These are phyloP conservation scores for Fraxinus xanthoxyloides DNA, from an alignment of 305 asterid genomes.

Conservation along the genomic window DNA sequence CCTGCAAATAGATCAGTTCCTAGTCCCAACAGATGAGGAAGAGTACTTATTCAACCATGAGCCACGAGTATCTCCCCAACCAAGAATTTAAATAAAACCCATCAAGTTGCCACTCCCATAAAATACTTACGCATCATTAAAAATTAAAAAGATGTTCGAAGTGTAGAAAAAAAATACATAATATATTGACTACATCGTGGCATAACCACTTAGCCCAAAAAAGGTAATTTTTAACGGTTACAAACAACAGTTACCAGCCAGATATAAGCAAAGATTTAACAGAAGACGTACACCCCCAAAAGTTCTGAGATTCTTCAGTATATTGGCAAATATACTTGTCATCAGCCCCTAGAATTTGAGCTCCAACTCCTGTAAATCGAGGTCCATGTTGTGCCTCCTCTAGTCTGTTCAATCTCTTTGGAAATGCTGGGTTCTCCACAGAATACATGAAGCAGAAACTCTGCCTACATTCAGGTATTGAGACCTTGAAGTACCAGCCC, in stretches of 20 bases:
- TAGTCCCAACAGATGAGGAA: background rate
- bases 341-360: constrained; percentile 92
- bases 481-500: constrained; percentile 97
- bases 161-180: background rate
- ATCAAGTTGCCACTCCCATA: background rate
- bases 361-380: constrained; percentile 93
- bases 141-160: background rate
- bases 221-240: background rate
- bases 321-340: constrained; percentile 94
- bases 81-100: background rate
- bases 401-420: constrained; percentile 51
- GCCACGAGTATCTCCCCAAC: background rate
- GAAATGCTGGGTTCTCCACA: constrained; percentile 76
- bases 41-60: background rate
- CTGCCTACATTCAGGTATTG: constrained; percentile 91
- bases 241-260: background rate
- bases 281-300: constrained; percentile 76
- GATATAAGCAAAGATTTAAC: background rate
- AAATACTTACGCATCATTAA: background rate
- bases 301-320: constrained; percentile 61
- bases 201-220: background rate
- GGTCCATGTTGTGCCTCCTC: constrained; percentile 72
- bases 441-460: constrained; percentile 99
- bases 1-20: background rate
- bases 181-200: background rate